phyloP scores from a whole-genome alignment of 345 rosid species.

The Rhodomyrtus tomentosa region DNA sequence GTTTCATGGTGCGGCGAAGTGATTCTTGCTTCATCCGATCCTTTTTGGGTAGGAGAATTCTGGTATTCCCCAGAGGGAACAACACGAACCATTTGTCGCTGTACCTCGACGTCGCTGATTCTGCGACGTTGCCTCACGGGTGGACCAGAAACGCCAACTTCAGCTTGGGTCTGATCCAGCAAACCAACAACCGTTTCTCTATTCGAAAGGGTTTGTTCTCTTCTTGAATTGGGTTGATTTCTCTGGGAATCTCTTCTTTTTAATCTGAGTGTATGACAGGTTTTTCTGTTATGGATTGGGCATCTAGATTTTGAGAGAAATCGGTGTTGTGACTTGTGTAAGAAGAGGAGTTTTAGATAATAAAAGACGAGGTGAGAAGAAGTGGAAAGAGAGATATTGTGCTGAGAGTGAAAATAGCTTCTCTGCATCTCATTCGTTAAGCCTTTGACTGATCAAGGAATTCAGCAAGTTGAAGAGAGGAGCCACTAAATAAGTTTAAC shows the following conservation, averaged over 20 bases:
- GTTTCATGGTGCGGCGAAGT: neutral
- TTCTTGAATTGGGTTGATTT: neutral
- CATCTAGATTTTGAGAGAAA: neutral
- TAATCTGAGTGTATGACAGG: neutral
- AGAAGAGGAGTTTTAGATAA: neutral
- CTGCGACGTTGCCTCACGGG: conserved; percentile 6
- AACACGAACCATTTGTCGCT: neutral
- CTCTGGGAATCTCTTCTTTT: neutral
- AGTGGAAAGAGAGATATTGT: neutral
- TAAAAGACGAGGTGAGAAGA: neutral
- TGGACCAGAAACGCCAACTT: conserved; percentile 12
- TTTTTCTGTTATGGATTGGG: neutral
- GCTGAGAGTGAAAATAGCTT: neutral
- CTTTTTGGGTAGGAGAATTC: neutral
- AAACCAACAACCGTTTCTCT: neutral
- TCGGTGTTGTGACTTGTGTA: neutral
- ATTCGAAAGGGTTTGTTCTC: neutral
- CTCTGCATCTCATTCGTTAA: too few relatives aligned
- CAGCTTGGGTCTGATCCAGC: conserved; percentile 10
- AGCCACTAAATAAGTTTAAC: too few relatives aligned
- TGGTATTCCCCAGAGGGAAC: neutral
- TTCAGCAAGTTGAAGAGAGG: neutral
- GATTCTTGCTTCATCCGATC: neutral
- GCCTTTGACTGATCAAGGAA: neutral
- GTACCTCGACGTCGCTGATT: conserved; percentile 9